Conservation (phyloP, 164 flowering plant species). For the Chimonanthus praecox region DNA sequence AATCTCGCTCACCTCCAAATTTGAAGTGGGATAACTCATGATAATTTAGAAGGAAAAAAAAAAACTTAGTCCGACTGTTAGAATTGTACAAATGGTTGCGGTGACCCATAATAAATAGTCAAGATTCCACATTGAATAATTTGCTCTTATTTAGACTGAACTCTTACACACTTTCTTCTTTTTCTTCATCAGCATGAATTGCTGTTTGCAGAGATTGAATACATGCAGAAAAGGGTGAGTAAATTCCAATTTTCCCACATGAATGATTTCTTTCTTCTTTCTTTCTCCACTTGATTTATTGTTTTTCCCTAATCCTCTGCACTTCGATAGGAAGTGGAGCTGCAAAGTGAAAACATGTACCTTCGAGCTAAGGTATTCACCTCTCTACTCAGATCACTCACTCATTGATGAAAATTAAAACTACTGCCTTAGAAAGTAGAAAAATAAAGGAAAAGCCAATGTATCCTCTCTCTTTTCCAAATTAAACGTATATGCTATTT, state of each 20-base stretch:
- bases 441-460: neutral
- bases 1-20: too few species aligned
- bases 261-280: neutral
- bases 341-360: slow-evolving; percentile 51
- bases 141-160: too few species aligned
- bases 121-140: too few species aligned
- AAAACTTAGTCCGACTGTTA: too few species aligned
- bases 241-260: slow-evolving; percentile 3
- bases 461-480: neutral
- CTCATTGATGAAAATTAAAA: neutral
- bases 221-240: slow-evolving; percentile 72
- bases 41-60: too few species aligned
- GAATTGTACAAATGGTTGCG: too few species aligned
- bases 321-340: slow-evolving; percentile 45
- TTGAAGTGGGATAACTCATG: too few species aligned
- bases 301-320: neutral
- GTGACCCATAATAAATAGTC: too few species aligned
- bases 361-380: slow-evolving; percentile 56
- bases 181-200: slow-evolving; percentile 52
- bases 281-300: neutral
- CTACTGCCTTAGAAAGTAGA: too few species aligned
- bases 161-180: neutral
- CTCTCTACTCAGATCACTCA: neutral
- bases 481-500: too few species aligned
- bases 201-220: slow-evolving; percentile 69